Evolutionary conservation across 2,329 filamentous ascomycete genomes (phyloP).

Genomic region (Dactylellina sp.): DNA sequence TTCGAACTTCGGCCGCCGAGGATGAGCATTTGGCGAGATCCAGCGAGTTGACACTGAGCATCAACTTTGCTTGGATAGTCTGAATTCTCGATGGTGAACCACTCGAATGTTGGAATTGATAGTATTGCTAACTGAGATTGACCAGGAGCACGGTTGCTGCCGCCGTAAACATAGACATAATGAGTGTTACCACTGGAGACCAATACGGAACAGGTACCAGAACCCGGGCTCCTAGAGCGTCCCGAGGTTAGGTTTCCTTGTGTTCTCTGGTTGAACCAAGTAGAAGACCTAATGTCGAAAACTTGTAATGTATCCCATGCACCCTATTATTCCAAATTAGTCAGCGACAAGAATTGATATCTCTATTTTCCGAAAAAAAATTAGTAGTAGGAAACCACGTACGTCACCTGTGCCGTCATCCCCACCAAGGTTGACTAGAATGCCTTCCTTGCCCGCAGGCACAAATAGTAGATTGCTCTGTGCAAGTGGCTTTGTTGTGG

Average conservation of each 20-base stretch:
- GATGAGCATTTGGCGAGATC: constrained; percentile 53
- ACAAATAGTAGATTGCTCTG: constrained; percentile 53
- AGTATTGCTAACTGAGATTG: constrained; percentile 53
- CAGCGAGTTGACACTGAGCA: constrained; percentile 50
- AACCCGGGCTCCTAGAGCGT: constrained; percentile 36
- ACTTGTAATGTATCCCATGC: constrained; percentile 53
- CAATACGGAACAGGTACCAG: constrained; percentile 48
- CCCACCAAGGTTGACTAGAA: constrained; percentile 44
- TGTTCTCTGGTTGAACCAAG: constrained; percentile 50
- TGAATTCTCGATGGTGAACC: constrained; percentile 35
- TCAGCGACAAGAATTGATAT: background rate
- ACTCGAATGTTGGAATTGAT: constrained; percentile 46
- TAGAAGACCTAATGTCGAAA: constrained; percentile 51
- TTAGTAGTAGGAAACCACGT: background rate
- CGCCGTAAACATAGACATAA: constrained; percentile 54
- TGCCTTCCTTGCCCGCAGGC: constrained; percentile 49
- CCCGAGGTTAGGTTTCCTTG: constrained; percentile 49
- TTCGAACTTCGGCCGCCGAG: constrained; percentile 49
- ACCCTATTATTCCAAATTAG: constrained; percentile 29
- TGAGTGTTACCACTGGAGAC: constrained; percentile 34
- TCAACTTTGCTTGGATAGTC: constrained; percentile 45
- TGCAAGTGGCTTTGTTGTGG: constrained; percentile 21
- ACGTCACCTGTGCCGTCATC: constrained; percentile 34
- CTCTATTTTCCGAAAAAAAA: background rate
- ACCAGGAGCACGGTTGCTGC: constrained; percentile 44